Evolutionary conservation across 1,284 basidiomycete species (phyloP).

Genomic region (Fomitopsis palustris): DNA sequence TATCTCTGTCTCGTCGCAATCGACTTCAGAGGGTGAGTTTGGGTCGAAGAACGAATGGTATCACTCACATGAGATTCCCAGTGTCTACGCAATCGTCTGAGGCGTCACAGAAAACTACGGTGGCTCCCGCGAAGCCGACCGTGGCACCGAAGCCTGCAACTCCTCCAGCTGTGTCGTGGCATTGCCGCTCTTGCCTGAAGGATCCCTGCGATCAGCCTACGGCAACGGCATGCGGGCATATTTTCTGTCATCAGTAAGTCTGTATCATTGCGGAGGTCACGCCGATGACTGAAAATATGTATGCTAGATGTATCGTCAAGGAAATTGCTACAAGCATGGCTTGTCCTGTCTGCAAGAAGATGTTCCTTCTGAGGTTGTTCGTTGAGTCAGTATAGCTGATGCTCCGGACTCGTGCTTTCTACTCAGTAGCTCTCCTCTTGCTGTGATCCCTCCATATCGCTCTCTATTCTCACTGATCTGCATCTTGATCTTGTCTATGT

Average conservation of each 20-base stretch:
- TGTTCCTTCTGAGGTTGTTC: constrained; percentile 23
- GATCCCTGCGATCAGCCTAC: constrained; percentile 24
- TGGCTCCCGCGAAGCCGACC: background rate
- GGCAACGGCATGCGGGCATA: constrained; percentile 26
- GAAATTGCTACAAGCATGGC: constrained; percentile 8
- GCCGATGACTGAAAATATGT: background rate
- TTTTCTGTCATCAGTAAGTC: constrained; percentile 27
- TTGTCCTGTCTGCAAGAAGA: constrained; percentile 9
- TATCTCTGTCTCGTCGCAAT: background rate
- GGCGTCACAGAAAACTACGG: background rate
- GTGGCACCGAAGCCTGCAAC: background rate
- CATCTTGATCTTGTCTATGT: no score
- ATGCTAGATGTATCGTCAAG: constrained; percentile 24
- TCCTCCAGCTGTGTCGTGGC: constrained; percentile 15
- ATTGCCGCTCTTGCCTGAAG: constrained; percentile 25
- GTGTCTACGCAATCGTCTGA: background rate
- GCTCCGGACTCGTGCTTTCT: no score
- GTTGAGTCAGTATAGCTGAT: constrained; percentile 11
- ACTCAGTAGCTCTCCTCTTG: no score
- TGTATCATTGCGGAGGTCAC: background rate
- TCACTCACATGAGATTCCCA: background rate
- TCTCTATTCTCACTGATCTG: no score
- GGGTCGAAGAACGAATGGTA: no score
- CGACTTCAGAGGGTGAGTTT: background rate
- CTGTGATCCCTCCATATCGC: no score